Evolutionary conservation across 768 basidiomycete genomes (phyloP).

Genomic region (Rhizopogon vinicolor): DNA sequence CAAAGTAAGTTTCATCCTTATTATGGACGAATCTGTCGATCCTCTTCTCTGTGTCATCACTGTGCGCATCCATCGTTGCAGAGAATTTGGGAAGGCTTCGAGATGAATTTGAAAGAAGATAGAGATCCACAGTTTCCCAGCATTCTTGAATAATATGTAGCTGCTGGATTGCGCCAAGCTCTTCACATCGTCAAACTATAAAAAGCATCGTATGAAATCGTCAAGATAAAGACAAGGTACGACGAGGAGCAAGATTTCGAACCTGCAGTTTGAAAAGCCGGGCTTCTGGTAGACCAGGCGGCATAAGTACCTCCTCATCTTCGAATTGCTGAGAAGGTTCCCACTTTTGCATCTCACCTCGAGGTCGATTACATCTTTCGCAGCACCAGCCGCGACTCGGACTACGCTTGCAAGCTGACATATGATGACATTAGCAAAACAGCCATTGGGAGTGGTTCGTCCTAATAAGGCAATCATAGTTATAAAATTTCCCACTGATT

Average conservation of each 20-base stretch:
- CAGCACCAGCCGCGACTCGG: background rate
- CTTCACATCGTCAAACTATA: background rate
- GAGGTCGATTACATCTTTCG: background rate
- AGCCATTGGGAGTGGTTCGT: background rate
- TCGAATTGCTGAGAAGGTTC: background rate
- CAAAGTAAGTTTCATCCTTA: background rate
- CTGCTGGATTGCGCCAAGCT: background rate
- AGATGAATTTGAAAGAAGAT: background rate
- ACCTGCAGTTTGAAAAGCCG: background rate
- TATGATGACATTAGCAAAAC: background rate
- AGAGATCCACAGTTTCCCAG: background rate
- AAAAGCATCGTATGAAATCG: background rate
- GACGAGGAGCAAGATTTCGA: background rate
- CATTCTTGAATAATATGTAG: background rate
- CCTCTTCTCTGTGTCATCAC: background rate
- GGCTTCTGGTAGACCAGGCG: background rate
- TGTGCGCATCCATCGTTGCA: background rate
- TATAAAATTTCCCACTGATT: background rate
- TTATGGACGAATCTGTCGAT: background rate
- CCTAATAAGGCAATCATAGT: conserved; percentile 20
- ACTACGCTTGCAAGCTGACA: too few relatives aligned
- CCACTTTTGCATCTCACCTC: background rate
- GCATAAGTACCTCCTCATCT: background rate
- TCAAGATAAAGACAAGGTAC: background rate
- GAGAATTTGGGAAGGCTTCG: background rate